phyloP scores from a whole-genome alignment of 805 yeast species.

The Hanseniaspora clermontiae region DNA sequence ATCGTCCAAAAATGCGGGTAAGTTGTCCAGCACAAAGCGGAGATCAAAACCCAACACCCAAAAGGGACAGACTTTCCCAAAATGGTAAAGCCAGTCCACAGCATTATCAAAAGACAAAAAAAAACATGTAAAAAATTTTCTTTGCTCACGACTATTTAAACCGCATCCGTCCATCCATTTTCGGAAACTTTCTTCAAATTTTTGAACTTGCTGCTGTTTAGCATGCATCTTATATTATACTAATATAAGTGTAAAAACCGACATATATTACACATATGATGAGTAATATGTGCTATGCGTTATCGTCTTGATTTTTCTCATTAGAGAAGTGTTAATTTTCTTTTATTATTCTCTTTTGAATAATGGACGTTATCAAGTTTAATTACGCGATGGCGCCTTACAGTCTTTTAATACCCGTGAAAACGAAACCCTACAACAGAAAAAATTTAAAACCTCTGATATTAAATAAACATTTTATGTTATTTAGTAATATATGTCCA shows the following conservation, averaged over 20 bases:
- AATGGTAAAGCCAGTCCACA: too few species aligned
- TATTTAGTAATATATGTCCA: background rate
- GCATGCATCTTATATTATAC: too few species aligned
- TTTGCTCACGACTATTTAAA: background rate
- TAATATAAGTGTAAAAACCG: too few species aligned
- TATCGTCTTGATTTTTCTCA: conserved; percentile 25
- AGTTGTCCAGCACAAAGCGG: too few species aligned
- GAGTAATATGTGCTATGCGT: conserved; percentile 24
- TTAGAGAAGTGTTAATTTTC: background rate
- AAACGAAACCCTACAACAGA: conserved; percentile 5
- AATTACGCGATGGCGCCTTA: conserved; percentile 1
- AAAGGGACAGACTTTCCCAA: background rate
- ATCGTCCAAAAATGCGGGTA: background rate
- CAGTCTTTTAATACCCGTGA: background rate
- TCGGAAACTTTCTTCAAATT: background rate
- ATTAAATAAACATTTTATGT: background rate
- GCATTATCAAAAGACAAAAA: too few species aligned
- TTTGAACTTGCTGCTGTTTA: too few species aligned
- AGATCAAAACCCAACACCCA: background rate
- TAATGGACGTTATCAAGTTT: background rate
- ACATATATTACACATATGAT: conserved; percentile 15
- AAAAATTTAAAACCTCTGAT: conserved; percentile 1
- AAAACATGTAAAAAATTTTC: too few species aligned
- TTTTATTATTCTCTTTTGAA: background rate
- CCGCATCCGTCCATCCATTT: background rate